Base-by-base conservation (phyloP, 139 green algal genomes). In the Chlorella ohadii region DNA sequence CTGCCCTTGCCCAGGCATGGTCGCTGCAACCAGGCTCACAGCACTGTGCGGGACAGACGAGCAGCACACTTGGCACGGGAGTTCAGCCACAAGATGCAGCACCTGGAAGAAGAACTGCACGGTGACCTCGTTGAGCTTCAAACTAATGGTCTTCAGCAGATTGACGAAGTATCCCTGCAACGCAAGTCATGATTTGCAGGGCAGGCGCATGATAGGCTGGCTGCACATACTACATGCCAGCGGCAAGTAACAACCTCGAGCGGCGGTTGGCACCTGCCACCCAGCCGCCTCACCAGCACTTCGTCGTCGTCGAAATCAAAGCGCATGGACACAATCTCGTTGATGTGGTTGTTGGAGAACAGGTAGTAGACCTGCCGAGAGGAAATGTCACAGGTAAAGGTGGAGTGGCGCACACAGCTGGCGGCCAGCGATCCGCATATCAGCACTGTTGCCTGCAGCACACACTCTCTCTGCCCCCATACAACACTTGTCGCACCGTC, bases 221-320 rank as follows among this genome's bases (percentile, higher is more conserved):
- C n/a, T n/a, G n/a, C n/a, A n/a, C n/a, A n/a, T n/a, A n/a, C n/a
- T n/a, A n/a, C n/a, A n/a, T n/a, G n/a, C n/a, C n/a, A n/a, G n/a
- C n/a, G n/a, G n/a, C n/a, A n/a, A n/a, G n/a, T n/a, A 64, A 11
- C 36, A 28, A 19, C 38, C 71, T 34, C 6, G 9, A n/a, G 19
- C 47, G 7, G 17, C 15, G 5, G 38, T 12, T 33, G 36, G 34
- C 33, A 55, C 20, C 39, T n/a, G 28, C 70, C 64, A 55, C 78
- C 68, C 77, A 90, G 75, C 66, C n/a, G n/a, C n/a, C n/a, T 98
- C 80, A 85, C 80, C 82, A 90, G 75, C 66, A 99, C 89, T 87
- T 99, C 97, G 65, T 99, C 97, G 76, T 99, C 96, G 5, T 96
- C 91, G 79, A 99, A 99, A 90, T 99, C 94, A 78, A 99, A 98